These are phyloP conservation scores for Cenchrus purpureus DNA, from an alignment of 176 grass and related monocot species.

Conservation along the genomic window DNA sequence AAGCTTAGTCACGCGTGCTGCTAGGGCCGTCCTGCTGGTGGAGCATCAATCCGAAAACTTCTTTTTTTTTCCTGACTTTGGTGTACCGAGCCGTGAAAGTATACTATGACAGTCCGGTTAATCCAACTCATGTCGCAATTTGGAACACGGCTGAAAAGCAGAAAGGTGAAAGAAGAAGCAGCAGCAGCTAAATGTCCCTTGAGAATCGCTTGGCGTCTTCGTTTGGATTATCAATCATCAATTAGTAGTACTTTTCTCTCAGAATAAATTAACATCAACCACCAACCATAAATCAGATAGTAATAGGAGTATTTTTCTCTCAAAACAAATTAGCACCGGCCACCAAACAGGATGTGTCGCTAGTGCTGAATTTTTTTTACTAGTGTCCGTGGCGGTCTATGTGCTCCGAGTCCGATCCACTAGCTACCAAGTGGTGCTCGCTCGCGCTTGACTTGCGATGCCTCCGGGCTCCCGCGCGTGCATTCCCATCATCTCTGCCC, in stretches of 20 bases:
- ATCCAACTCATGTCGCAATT: background rate
- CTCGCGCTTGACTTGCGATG: constrained; percentile 27
- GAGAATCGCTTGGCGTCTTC: background rate
- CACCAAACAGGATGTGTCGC: background rate
- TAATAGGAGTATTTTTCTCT: too few relatives aligned
- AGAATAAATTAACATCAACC: too few relatives aligned
- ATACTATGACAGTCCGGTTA: background rate
- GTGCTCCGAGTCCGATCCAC: background rate
- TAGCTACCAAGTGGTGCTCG: background rate
- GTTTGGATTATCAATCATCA: too few relatives aligned
- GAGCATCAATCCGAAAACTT: background rate
- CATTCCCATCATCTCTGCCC: too few relatives aligned
- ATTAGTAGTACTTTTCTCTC: too few relatives aligned
- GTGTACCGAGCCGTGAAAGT: too few relatives aligned
- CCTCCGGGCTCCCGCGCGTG: too few relatives aligned
- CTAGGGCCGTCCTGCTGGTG: background rate
- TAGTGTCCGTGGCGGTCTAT: background rate
- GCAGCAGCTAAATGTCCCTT: background rate
- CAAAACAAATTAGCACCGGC: too few relatives aligned
- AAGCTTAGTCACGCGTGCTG: constrained; percentile 5
- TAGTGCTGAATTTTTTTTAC: background rate
- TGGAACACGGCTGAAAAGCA: background rate
- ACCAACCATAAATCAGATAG: too few relatives aligned
- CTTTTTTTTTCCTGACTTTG: background rate
- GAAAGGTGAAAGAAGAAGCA: background rate